Percentiles rank a stretch among this genome's conserved stretches.
Conservation (phyloP, 306 rosid genomes). For the Argentina anserina region DNA sequence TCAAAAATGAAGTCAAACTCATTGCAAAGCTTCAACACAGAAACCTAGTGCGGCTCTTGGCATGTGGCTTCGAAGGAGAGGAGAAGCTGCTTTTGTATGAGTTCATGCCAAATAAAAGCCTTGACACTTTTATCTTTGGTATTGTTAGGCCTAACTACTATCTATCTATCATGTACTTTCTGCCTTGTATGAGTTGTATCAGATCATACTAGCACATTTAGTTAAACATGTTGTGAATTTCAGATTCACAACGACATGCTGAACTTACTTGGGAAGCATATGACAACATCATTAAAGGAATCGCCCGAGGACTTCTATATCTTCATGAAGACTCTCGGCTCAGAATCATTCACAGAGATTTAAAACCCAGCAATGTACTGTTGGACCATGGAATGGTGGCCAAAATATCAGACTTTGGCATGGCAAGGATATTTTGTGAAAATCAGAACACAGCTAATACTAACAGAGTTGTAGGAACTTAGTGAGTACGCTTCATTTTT, state of each 20-base stretch:
- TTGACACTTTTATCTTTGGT: conserved; percentile 57
- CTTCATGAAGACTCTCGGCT: conserved; percentile 54
- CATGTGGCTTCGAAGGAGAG: conserved; percentile 51
- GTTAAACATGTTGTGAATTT: not conserved
- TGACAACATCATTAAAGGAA: conserved; percentile 33
- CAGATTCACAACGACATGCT: conserved; percentile 33
- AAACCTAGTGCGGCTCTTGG: conserved; percentile 64
- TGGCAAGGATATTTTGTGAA: conserved; percentile 47
- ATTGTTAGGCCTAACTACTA: not conserved
- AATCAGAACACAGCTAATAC: conserved; percentile 43
- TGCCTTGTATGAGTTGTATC: not conserved
- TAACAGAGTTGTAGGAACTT: conserved; percentile 52
- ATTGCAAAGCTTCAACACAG: conserved; percentile 62
- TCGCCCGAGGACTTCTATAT: conserved; percentile 44
- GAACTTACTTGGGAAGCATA: conserved; percentile 42
- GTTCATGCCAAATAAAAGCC: conserved; percentile 61
- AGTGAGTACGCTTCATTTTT: conserved; percentile 23
- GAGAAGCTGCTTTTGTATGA: conserved; percentile 61
- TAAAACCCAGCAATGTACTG: conserved; percentile 47
- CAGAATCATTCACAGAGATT: conserved; percentile 44
- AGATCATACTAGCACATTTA: not conserved
- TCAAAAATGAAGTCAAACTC: conserved; percentile 52
- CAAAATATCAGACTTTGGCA: conserved; percentile 54
- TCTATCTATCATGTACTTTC: not conserved
- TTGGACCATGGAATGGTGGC: conserved; percentile 40